phyloP scores from a whole-genome alignment of 2,329 filamentous ascomycete genomes.

The Thielaviopsis ethacetica region DNA sequence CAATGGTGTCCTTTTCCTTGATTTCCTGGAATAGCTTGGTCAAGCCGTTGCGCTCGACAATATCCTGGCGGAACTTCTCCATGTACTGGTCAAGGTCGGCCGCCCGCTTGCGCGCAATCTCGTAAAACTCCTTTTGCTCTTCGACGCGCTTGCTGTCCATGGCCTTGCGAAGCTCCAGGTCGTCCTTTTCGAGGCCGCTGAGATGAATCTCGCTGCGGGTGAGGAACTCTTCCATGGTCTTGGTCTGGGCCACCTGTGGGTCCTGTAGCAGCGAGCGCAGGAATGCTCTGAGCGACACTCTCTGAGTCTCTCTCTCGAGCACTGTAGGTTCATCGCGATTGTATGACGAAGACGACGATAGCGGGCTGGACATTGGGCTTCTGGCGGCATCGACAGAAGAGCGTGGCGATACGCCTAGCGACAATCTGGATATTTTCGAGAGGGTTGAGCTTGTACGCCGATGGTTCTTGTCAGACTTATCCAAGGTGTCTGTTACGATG shows the following conservation, averaged over 20 bases:
- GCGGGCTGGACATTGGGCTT: conserved; percentile 8
- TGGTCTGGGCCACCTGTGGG: conserved; percentile 65
- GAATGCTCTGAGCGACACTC: conserved; percentile 81
- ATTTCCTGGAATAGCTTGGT: conserved; percentile 90
- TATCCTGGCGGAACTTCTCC: conserved; percentile 67
- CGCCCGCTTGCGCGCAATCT: conserved; percentile 79
- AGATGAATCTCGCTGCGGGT: conserved; percentile 54
- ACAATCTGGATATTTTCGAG: conserved; percentile 3
- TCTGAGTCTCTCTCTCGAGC: conserved; percentile 74
- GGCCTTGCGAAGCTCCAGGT: conserved; percentile 62
- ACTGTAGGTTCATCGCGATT: conserved; percentile 10
- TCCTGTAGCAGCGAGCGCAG: conserved; percentile 76
- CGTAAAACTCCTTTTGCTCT: conserved; percentile 88
- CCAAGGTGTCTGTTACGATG: not conserved
- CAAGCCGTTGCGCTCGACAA: conserved; percentile 61
- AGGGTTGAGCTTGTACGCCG: conserved; percentile 15
- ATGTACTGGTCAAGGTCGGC: conserved; percentile 94
- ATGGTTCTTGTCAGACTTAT: conserved; percentile 13
- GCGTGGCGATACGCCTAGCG: conserved; percentile 11
- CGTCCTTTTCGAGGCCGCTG: conserved; percentile 67
- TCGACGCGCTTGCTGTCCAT: conserved; percentile 80
- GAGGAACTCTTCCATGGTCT: conserved; percentile 72
- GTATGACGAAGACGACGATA: conserved; percentile 2
- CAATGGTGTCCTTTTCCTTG: conserved; percentile 71
- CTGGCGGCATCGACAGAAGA: conserved; percentile 10